Percentiles rank a stretch among this genome's conserved stretches.
Evolutionary conservation across 257 asterid genomes (phyloP).

Genomic region (Jacaranda copaia): DNA sequence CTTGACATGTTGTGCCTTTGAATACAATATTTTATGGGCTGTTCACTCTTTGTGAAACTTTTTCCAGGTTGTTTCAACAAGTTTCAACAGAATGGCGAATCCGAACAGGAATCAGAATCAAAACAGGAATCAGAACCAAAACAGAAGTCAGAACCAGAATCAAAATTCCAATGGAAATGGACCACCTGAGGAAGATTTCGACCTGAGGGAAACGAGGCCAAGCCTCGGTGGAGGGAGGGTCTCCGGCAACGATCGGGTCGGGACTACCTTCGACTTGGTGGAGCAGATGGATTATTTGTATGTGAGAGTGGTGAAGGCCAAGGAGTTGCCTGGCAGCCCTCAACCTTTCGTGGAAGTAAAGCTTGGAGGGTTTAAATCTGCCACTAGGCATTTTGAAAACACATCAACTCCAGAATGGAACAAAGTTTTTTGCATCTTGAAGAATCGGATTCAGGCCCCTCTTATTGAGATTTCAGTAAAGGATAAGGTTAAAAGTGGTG

Average conservation of each 20-base stretch:
- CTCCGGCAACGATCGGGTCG: constrained; percentile 60
- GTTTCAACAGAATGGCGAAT: constrained; percentile 21
- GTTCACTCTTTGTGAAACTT: background rate
- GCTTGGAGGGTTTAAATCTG: constrained; percentile 66
- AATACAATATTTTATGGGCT: background rate
- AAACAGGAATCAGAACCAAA: constrained; percentile 39
- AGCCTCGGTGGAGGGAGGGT: constrained; percentile 84
- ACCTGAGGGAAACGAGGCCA: constrained; percentile 80
- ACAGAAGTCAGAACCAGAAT: constrained; percentile 34
- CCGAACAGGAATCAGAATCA: constrained; percentile 46
- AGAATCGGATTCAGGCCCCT: constrained; percentile 65
- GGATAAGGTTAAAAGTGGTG: constrained; percentile 62
- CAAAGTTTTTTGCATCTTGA: constrained; percentile 70
- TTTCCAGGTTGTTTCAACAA: constrained; percentile 28
- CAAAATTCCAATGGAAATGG: constrained; percentile 23
- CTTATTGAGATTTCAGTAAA: constrained; percentile 62
- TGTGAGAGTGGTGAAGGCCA: constrained; percentile 75
- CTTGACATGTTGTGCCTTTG: background rate
- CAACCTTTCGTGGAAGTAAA: constrained; percentile 73
- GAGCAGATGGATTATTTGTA: constrained; percentile 88
- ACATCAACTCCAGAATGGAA: constrained; percentile 77
- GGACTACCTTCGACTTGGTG: constrained; percentile 82
- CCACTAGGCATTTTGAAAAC: constrained; percentile 52
- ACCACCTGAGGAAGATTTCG: constrained; percentile 56
- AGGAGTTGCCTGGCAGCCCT: constrained; percentile 58